Evolutionary conservation across 495 filamentous ascomycete species (phyloP), one percentile per base, ranked within the genome.

Genomic region (Mytilinidion resinicola): DNA sequence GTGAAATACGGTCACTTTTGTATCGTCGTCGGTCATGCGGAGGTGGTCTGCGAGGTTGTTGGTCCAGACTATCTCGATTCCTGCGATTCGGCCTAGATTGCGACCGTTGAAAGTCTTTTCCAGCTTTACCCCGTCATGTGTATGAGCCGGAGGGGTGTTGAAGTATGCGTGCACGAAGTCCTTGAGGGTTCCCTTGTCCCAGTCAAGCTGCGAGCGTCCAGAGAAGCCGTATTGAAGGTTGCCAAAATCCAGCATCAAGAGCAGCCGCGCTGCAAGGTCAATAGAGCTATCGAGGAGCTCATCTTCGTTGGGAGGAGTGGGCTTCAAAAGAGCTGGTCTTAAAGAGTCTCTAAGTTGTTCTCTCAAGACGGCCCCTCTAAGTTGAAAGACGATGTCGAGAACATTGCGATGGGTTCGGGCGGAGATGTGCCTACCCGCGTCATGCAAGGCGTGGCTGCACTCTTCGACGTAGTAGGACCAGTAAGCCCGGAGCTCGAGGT

Each of bases 11-110:
- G 53, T 48, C 10, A 80, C 65, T n/a, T 53, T 68, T 9, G 60
- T 70, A 36, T 75, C 74, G 41, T 72, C 73, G 33, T 75, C 72
- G 9, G 60, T 60, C 14, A 79, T 38, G 0, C 65, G 68, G 3
- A 81, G 64, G 63, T 81, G 78, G 51, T 80, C 74, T 0, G 67
- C 63, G 4, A 80, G 49, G 42, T 80, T 77, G 42, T 67, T 53
- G 9, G 78, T 81, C 71, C 69, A 74, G 14, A 44, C 12, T 10
- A 79, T 68, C 37, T 68, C 55, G 25, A 78, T 60, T 3, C 75
- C 76, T 4, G 59, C 76, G 42, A 77, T 73, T 1, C 65, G 55
- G 15, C 44, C 34, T 17, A 74, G 35, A 52, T 70, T 73, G 4
- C 37, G 42, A 3, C 67, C 70, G 10, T 57, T 72, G 56, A 74